These are phyloP conservation scores for Aspergillus sp. DNA, from an alignment of 2,329 filamentous ascomycete species.

Conservation along the genomic window DNA sequence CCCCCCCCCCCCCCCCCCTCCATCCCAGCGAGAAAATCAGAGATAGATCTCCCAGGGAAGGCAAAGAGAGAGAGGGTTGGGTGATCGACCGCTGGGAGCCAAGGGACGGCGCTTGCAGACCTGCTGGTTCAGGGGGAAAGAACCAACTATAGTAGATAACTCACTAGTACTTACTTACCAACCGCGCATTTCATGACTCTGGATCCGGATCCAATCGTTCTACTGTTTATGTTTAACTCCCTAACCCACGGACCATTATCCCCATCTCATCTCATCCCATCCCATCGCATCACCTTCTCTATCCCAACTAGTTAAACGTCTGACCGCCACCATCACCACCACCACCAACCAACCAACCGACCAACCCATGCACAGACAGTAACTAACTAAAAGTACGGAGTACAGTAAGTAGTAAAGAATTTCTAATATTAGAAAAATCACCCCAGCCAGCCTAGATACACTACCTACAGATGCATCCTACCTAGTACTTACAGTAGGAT, in stretches of 20 bases:
- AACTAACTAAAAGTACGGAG: no score
- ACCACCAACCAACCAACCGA: no score
- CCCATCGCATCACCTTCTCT: background rate
- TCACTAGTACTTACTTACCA: no score
- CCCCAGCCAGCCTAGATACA: background rate
- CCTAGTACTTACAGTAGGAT: background rate
- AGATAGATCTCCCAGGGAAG: background rate
- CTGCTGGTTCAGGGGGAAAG: background rate
- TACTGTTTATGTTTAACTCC: background rate
- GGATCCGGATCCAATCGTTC: no score
- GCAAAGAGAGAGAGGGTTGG: background rate
- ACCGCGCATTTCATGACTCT: no score
- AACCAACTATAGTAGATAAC: no score
- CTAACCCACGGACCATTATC: background rate
- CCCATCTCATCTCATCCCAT: background rate
- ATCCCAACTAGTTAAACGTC: background rate
- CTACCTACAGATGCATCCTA: background rate
- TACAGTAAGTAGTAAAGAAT: no score
- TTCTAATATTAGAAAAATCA: background rate
- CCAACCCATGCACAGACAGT: no score
- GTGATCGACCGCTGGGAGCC: conserved; percentile 1
- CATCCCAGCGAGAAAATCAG: no score
- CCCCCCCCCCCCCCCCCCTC: no score
- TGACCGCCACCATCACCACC: background rate
- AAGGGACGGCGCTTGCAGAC: conserved; percentile 4